Conservation (phyloP, 2,329 filamentous ascomycete genomes). For the Diaporthe eres region DNA sequence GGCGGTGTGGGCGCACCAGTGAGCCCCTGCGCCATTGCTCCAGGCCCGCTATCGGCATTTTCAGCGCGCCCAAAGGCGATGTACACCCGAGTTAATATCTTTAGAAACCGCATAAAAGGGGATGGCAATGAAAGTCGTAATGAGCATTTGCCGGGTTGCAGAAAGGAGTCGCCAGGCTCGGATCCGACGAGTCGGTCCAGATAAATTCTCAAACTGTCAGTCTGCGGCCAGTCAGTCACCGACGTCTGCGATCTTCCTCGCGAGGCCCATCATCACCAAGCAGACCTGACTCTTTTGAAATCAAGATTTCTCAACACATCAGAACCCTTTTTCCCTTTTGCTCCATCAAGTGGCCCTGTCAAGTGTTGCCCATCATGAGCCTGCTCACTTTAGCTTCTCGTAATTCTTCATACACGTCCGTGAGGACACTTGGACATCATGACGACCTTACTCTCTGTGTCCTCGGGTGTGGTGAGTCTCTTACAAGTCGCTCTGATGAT, state of each 20-base stretch:
- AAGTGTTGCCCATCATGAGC: slow-evolving; percentile 48
- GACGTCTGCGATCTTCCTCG: slow-evolving; percentile 4
- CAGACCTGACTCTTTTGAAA: not conserved
- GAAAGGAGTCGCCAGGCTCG: slow-evolving; percentile 26
- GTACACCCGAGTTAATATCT: slow-evolving; percentile 31
- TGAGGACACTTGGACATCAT: slow-evolving; percentile 31
- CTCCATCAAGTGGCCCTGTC: slow-evolving; percentile 40
- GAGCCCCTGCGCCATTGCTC: not conserved
- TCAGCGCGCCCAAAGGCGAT: slow-evolving; percentile 10
- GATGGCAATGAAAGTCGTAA: slow-evolving; percentile 37
- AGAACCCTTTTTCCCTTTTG: slow-evolving; percentile 25
- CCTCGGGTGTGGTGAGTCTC: slow-evolving; percentile 81
- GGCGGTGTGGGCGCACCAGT: slow-evolving; percentile 27
- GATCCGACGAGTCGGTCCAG: slow-evolving; percentile 16
- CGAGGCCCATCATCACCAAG: not conserved
- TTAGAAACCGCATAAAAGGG: slow-evolving; percentile 34
- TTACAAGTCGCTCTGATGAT: not conserved
- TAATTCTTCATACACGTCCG: slow-evolving; percentile 23
- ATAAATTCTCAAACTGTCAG: not conserved
- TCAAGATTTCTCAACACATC: slow-evolving; percentile 4
- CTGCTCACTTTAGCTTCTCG: slow-evolving; percentile 25
- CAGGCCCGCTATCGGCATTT: slow-evolving; percentile 29
- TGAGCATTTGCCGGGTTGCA: slow-evolving; percentile 23
- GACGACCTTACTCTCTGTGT: slow-evolving; percentile 79
- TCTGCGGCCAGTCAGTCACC: not conserved